Percentiles rank a stretch among this genome's conserved stretches.
Evolutionary conservation across 1,284 basidiomycete species (phyloP).

Genomic region (Cryptococcus sp.): DNA sequence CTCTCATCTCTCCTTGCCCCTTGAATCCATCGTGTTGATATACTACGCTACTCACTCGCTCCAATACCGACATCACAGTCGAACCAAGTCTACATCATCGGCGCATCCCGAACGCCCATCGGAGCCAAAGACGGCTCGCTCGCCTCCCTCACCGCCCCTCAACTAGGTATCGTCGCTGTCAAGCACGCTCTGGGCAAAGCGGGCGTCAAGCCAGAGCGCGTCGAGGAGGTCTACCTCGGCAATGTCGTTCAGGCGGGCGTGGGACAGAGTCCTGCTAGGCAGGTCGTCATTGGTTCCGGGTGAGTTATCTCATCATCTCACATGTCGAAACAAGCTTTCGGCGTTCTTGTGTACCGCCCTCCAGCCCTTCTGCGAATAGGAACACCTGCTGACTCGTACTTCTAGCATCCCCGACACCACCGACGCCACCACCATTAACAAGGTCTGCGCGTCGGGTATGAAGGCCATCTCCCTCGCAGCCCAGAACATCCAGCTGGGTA

Average conservation of each 20-base stretch:
- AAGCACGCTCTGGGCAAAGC: conserved; percentile 84
- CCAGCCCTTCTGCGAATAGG: neutral
- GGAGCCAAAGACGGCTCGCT: conserved; percentile 89
- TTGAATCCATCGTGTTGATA: neutral
- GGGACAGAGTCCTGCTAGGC: conserved; percentile 91
- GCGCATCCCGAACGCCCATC: conserved; percentile 90
- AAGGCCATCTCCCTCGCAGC: conserved; percentile 92
- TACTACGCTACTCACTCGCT: neutral
- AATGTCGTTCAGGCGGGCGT: conserved; percentile 96
- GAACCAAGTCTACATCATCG: conserved; percentile 83
- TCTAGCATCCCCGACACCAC: conserved; percentile 67
- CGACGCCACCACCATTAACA: conserved; percentile 99
- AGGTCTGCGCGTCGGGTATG: conserved; percentile 95
- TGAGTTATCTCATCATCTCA: conserved; percentile 42
- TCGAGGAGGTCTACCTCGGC: conserved; percentile 96
- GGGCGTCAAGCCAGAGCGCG: conserved; percentile 73
- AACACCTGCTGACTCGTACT: conserved; percentile 21
- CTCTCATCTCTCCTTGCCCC: neutral
- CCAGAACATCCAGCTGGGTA: conserved; percentile 84
- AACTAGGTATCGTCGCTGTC: conserved; percentile 85
- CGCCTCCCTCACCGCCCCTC: conserved; percentile 83
- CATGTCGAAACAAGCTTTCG: too few species aligned
- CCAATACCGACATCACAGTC: neutral
- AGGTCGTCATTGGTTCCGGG: conserved; percentile 86
- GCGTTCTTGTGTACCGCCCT: neutral